A percentile compares a stretch with the other conserved stretches of the same genome.
phyloP scores from a whole-genome alignment of 805 yeast genomes.

The Ogataea dorogensis region DNA sequence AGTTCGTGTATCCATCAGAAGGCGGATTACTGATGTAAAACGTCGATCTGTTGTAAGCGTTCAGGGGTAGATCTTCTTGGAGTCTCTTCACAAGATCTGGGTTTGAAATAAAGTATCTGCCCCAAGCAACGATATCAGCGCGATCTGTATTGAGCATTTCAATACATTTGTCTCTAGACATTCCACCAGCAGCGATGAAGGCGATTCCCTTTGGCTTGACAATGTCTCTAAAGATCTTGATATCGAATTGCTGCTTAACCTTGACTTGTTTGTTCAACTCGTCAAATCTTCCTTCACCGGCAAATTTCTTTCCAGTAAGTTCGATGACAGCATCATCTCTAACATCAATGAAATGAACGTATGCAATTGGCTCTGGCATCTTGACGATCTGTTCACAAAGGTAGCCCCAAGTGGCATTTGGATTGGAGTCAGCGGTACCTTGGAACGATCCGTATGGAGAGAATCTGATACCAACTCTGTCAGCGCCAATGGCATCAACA shows the following conservation, averaged over 20 bases:
- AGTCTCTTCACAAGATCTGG: slow-evolving; percentile 43
- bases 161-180: slow-evolving; percentile 14
- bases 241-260: slow-evolving; percentile 5
- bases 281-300: slow-evolving; percentile 14
- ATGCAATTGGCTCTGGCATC: slow-evolving; percentile 33
- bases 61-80: slow-evolving; percentile 35
- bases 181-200: slow-evolving; percentile 23
- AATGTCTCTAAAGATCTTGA: slow-evolving; percentile 48
- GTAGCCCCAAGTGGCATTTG: slow-evolving; percentile 38
- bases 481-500: slow-evolving; percentile 50
- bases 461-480: slow-evolving; percentile 45
- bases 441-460: slow-evolving; percentile 47
- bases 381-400: slow-evolving; percentile 37
- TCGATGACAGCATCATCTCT: slow-evolving; percentile 61
- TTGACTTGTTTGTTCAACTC: slow-evolving; percentile 12
- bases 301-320: too few species aligned
- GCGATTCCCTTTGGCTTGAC: slow-evolving; percentile 37
- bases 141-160: slow-evolving; percentile 21
- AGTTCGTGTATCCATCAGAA: background rate
- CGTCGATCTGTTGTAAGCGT: slow-evolving; percentile 37
- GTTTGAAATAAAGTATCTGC: slow-evolving; percentile 41
- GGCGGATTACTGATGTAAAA: slow-evolving; percentile 32
- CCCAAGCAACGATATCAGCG: slow-evolving; percentile 39
- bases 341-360: slow-evolving; percentile 47
- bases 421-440: slow-evolving; percentile 37